A percentile compares a stretch with the other conserved stretches of the same genome.
Evolutionary conservation across 108 stramenopile species (phyloP).

Genomic region (Hondaea fermentalgiana): DNA sequence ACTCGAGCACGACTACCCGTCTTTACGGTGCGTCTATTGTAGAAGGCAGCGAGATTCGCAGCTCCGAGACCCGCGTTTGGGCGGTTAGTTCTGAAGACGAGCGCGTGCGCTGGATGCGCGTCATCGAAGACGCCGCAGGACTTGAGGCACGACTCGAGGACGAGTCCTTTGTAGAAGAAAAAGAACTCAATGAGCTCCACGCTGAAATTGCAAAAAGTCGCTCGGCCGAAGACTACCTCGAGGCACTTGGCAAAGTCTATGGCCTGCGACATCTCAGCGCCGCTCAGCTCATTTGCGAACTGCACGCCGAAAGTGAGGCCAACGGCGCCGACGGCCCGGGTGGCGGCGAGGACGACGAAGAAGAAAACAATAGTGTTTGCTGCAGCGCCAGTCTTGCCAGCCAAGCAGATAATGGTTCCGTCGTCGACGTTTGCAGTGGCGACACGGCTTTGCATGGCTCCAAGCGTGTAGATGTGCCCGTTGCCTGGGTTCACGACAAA

Average conservation of each 20-base stretch:
- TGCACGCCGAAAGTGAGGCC: background rate
- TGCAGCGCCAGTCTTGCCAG: too few relatives aligned
- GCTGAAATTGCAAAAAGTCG: background rate
- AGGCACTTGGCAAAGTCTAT: background rate
- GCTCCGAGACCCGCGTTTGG: background rate
- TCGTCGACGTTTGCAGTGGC: background rate
- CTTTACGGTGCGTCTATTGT: background rate
- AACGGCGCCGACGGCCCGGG: background rate
- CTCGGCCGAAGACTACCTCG: background rate
- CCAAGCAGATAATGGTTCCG: background rate
- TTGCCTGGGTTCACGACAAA: slow-evolving; percentile 9
- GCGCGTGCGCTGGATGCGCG: background rate
- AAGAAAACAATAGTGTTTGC: background rate
- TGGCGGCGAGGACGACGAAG: background rate
- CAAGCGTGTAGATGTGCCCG: background rate
- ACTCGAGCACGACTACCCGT: background rate
- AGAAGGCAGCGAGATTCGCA: background rate
- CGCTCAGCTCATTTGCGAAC: background rate
- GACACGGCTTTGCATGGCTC: background rate
- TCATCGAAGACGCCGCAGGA: background rate
- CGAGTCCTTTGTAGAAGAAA: background rate
- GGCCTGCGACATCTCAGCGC: background rate
- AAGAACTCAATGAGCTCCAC: background rate
- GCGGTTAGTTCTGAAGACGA: background rate
- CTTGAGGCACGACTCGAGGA: background rate